These are phyloP conservation scores for Darksidea phi DNA, from an alignment of 495 filamentous ascomycete species.

Conservation along the genomic window DNA sequence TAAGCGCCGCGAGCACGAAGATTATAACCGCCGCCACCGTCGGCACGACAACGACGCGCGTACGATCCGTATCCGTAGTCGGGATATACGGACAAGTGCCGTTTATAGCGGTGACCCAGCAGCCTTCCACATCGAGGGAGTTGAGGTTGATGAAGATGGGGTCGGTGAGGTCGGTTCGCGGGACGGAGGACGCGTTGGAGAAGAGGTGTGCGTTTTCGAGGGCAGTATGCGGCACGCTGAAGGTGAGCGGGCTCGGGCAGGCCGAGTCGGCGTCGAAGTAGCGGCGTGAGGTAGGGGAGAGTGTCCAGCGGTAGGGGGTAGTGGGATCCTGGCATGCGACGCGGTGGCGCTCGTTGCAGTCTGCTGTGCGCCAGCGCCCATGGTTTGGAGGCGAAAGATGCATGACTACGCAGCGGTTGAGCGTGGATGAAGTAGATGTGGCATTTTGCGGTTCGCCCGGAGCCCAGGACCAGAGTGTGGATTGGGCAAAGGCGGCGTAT, in stretches of 20 bases:
- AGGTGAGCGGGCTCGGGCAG: slow-evolving; percentile 45
- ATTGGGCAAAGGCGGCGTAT: slow-evolving; percentile 54
- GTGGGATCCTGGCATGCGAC: slow-evolving; percentile 53
- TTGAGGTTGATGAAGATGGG: slow-evolving; percentile 61
- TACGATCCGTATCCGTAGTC: slow-evolving; percentile 44
- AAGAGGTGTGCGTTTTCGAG: slow-evolving; percentile 61
- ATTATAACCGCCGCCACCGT: slow-evolving; percentile 61
- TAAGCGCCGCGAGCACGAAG: slow-evolving; percentile 57
- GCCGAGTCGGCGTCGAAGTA: slow-evolving; percentile 42
- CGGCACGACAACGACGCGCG: slow-evolving; percentile 56
- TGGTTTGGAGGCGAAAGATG: slow-evolving; percentile 39
- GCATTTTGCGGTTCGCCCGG: slow-evolving; percentile 52
- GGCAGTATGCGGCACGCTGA: slow-evolving; percentile 57
- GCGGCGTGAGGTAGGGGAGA: slow-evolving; percentile 45
- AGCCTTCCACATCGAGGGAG: slow-evolving; percentile 52
- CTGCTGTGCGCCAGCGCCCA: slow-evolving; percentile 57
- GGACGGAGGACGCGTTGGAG: slow-evolving; percentile 11
- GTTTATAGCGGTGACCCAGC: slow-evolving; percentile 59
- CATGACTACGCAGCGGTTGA: slow-evolving; percentile 54
- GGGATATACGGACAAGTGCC: slow-evolving; percentile 56
- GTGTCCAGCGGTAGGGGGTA: slow-evolving; percentile 55
- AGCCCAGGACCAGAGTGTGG: slow-evolving; percentile 61
- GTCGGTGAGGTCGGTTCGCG: no score
- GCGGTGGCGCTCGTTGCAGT: slow-evolving; percentile 53
- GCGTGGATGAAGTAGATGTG: slow-evolving; percentile 37